Base-by-base conservation (phyloP, 192 early-diverging fungal genomes). In the Gamsiella multidivaricata region DNA sequence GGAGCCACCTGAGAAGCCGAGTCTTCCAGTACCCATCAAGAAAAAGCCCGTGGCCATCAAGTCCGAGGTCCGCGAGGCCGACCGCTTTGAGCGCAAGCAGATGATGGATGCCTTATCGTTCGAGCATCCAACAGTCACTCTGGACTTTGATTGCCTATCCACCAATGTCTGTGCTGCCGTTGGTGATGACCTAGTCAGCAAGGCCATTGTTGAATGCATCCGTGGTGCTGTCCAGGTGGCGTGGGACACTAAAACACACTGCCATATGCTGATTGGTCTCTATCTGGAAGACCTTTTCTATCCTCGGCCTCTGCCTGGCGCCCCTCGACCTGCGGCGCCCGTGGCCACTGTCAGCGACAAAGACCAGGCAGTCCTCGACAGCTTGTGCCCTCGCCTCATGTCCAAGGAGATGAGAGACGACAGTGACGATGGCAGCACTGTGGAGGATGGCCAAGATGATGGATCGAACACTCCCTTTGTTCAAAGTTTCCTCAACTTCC, bases 61-160 rank as follows among this genome's bases (percentile, higher is more conserved):
- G 37, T 0, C 51, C 14, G 31, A 62, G 46, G 51, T 62, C 31
- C 26, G 22, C 23, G 36, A 41, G 36, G 11, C n/a, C 23, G 51
- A 22, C 26, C 37, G 25, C 51, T 53, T 65, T 41, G 50, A 46
- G 29, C 37, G 62, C 28, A 66, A 47, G 42, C 20, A 47, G 54
- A 66, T 66, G 26, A 14, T 54, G 33, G 18, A 56, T 34, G 64
- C 6, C 4, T 12, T 46, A 18, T 12, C 17, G 45, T 56, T 31
- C n/a, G 64, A 66, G 34, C 53, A 66, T 23, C 64, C 64, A 12
- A 66, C 31, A 15, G 53, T 66, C 53, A 55, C 53, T n/a, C 53
- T 66, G 26, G 26, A 55, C 34, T 29, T 55, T 12, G 53, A 36
- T 22, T 5, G 18, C 29, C 53, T 66, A 4, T 29, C 33, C 10